Evolutionary conservation across 495 filamentous ascomycete species (phyloP).

Genomic region (Pseudomonodictys pantanalensis): DNA sequence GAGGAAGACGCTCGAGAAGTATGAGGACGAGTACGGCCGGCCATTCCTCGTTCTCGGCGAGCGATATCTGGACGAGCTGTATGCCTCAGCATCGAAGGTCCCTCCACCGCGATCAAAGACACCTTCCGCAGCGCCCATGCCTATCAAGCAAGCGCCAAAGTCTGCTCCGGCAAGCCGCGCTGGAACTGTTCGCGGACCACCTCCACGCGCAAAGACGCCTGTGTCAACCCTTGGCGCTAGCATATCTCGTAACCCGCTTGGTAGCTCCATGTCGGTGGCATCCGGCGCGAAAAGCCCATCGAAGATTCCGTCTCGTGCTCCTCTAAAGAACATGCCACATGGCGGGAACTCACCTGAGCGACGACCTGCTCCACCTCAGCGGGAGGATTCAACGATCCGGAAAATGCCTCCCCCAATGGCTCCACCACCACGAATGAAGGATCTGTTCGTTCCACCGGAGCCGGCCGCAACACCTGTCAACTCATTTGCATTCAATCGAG

Average conservation of each 20-base stretch:
- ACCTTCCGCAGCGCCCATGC: constrained; percentile 53
- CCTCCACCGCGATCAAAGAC: constrained; percentile 61
- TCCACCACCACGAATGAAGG: constrained; percentile 87
- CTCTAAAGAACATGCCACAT: constrained; percentile 74
- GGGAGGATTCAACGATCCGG: constrained; percentile 42
- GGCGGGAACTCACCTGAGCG: constrained; percentile 83
- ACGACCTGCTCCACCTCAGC: constrained; percentile 36
- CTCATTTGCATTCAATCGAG: constrained; percentile 27
- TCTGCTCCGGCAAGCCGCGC: constrained; percentile 46
- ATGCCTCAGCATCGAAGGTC: constrained; percentile 59
- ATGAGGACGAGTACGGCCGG: constrained; percentile 90
- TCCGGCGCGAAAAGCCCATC: constrained; percentile 56
- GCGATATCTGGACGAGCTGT: constrained; percentile 77
- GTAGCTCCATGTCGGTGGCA: constrained; percentile 39
- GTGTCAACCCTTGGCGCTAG: constrained; percentile 50
- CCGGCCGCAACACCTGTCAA: constrained; percentile 41
- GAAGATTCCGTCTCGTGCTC: constrained; percentile 77
- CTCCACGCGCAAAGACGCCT: constrained; percentile 62
- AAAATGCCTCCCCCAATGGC: constrained; percentile 63
- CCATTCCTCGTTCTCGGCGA: constrained; percentile 91
- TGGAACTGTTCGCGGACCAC: constrained; percentile 53
- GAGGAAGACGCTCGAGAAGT: constrained; percentile 73
- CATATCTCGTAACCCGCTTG: constrained; percentile 54
- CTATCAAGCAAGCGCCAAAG: constrained; percentile 41
- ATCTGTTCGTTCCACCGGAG: constrained; percentile 70